Evolutionary conservation across 495 filamentous ascomycete genomes (phyloP), one percentile per base, ranked within the genome.

Genomic region (Aspergillus coremiiformis): DNA sequence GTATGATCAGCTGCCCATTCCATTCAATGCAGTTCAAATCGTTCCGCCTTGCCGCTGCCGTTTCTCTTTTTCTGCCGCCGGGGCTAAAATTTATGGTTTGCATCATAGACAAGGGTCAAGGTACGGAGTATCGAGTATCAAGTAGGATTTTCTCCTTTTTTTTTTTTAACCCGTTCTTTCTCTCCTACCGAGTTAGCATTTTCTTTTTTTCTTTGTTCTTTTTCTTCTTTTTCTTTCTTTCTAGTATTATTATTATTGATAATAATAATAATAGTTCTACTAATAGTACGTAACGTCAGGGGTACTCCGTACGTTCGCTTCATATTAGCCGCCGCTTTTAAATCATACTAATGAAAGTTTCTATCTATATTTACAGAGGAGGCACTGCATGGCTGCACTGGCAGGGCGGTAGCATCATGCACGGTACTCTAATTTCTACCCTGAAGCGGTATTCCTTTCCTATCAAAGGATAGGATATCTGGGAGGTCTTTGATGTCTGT

Each of bases 401-500:
- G 11, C 3, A 20, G 12, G 22, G 17, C 17, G 26, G 32, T 32
- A 33, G n/a, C 15, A 10, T 24, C 41, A 29, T 35, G 5, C 24
- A 39, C 21, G 20, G 10, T 29, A 19, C 22, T 23, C 23, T 39
- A 41, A 27, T 24, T 26, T 10, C 14, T 29, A 37, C 35, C 10
- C 44, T 11, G n/a, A 14, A 14, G 9, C 21, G 47, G 20, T 52
- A 46, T 12, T 10, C 59, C 54, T 26, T 65, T 64, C 49, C 63
- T 62, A 39, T 71, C 68, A 46, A 74, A 61, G 7, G 81, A 82
- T 42, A 90, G 59, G 53, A 93, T 82, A 56, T 82, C 81, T 5
- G 90, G 90, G 33, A 96, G 64, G 58, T 95, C 85, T 55, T 80
- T 73, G 47, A 96, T 82, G 72, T 95, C 89, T 14, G 88, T 82